phyloP scores from a whole-genome alignment of 1,284 basidiomycete species.

The Trametes versicolor region DNA sequence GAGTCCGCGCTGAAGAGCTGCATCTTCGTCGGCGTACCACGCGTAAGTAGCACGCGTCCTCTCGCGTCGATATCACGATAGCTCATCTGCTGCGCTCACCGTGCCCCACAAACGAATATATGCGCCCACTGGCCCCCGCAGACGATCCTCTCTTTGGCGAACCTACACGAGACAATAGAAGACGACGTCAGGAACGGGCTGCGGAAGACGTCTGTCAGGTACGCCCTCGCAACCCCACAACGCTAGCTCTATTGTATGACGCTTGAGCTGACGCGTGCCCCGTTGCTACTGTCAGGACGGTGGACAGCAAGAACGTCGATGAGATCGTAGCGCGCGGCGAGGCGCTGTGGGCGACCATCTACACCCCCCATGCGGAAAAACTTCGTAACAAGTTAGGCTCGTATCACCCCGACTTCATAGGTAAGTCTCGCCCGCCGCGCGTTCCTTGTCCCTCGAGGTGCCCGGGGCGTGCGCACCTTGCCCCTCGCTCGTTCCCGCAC shows the following conservation, averaged over 20 bases:
- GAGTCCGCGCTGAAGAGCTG: conserved; percentile 95
- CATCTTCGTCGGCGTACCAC: conserved; percentile 92
- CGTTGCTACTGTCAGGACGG: conserved; percentile 57
- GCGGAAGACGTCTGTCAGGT: conserved; percentile 76
- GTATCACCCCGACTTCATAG: conserved; percentile 88
- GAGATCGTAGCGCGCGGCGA: conserved; percentile 72
- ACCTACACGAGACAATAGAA: conserved; percentile 78
- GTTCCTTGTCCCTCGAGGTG: conserved; percentile 35
- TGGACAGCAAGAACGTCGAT: conserved; percentile 71
- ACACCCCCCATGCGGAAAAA: conserved; percentile 90
- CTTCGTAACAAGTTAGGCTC: conserved; percentile 88
- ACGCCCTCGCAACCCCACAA: conserved; percentile 19
- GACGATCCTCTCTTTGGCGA: conserved; percentile 87
- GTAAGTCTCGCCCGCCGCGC: conserved; percentile 58
- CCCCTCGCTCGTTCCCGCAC: conserved; percentile 9
- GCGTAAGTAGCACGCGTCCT: conserved; percentile 58
- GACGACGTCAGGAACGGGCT: conserved; percentile 80
- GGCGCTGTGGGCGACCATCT: conserved; percentile 91
- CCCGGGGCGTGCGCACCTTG: conserved; percentile 35
- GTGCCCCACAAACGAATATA: conserved; percentile 13
- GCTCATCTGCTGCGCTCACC: conserved; percentile 10
- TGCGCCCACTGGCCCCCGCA: conserved; percentile 43
- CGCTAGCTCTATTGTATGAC: background rate
- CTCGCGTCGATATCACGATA: background rate
- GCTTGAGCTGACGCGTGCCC: background rate